These are phyloP conservation scores for Mycena polygramma DNA, from an alignment of 768 basidiomycete species.

Conservation along the genomic window DNA sequence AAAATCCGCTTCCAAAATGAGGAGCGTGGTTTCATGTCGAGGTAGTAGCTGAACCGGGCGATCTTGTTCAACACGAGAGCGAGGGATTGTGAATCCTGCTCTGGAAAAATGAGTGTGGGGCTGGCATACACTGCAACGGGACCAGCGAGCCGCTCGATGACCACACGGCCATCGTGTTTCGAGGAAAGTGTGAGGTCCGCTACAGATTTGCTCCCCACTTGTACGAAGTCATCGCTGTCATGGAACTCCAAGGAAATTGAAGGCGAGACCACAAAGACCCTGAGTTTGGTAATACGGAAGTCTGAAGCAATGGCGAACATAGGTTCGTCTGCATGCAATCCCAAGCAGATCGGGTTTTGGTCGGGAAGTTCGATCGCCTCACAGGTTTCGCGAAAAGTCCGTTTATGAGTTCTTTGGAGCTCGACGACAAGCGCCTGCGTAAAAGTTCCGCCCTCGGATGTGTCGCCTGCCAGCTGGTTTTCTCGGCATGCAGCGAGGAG, in stretches of 20 bases:
- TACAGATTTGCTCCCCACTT: neutral
- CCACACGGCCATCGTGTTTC: neutral
- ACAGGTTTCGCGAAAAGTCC: conserved; percentile 7
- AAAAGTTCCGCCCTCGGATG: conserved; percentile 7
- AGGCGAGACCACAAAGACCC: neutral
- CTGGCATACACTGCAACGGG: neutral
- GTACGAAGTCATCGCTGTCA: neutral
- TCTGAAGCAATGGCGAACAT: neutral
- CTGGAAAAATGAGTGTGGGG: neutral
- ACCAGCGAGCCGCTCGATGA: conserved; percentile 14
- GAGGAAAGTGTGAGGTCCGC: conserved; percentile 4
- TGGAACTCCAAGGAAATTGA: neutral
- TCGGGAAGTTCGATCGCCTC: neutral
- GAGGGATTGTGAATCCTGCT: neutral
- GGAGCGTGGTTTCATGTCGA: neutral
- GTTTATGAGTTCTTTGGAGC: neutral
- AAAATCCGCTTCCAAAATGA: neutral
- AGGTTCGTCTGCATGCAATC: neutral
- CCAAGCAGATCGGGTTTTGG: conserved; percentile 4
- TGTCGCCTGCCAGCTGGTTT: conserved; percentile 3
- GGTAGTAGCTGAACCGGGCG: conserved; percentile 10
- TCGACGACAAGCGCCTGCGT: neutral
- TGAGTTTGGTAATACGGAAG: conserved; percentile 3
- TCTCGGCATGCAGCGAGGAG: conserved; percentile 6
- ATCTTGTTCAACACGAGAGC: conserved; percentile 4